These are phyloP conservation scores for Aspergillus tamarii DNA, from an alignment of 2,329 filamentous ascomycete genomes.

Conservation along the genomic window DNA sequence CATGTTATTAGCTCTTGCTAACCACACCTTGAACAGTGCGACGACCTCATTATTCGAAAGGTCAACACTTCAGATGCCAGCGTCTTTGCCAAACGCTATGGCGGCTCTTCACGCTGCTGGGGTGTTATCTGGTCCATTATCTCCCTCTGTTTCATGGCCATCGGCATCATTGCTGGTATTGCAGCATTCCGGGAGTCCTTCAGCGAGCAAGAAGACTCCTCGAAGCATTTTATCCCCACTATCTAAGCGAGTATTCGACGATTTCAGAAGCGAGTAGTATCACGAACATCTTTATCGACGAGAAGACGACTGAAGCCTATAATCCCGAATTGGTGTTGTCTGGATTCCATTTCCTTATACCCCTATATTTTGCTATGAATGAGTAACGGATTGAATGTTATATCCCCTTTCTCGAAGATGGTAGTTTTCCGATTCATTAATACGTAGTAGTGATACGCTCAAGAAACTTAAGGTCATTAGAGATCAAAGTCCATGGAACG, in stretches of 20 bases:
- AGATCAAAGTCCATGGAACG: too few species aligned
- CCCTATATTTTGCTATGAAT: neutral
- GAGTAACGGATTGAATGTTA: neutral
- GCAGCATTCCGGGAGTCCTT: conserved; percentile 75
- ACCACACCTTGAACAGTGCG: conserved; percentile 54
- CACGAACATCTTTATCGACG: neutral
- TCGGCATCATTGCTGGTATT: conserved; percentile 73
- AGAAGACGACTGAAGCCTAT: neutral
- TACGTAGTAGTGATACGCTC: neutral
- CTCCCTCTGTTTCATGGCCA: conserved; percentile 71
- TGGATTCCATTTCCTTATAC: neutral
- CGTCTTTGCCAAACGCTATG: conserved; percentile 76
- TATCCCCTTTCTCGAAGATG: neutral
- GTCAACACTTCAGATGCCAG: conserved; percentile 79
- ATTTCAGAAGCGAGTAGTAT: neutral
- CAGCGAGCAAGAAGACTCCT: conserved; percentile 69
- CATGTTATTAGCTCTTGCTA: conserved; percentile 9
- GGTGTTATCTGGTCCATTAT: conserved; percentile 77
- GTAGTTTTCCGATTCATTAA: neutral
- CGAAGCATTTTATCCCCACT: conserved; percentile 66
- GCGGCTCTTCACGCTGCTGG: conserved; percentile 80
- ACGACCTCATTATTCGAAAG: conserved; percentile 78
- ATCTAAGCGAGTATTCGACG: conserved; percentile 15
- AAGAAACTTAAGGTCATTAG: neutral
- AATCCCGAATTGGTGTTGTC: neutral